Evolutionary conservation across 2,329 filamentous ascomycete species (phyloP), one percentile per base, ranked within the genome.

Genomic region (Cadophora sp.): DNA sequence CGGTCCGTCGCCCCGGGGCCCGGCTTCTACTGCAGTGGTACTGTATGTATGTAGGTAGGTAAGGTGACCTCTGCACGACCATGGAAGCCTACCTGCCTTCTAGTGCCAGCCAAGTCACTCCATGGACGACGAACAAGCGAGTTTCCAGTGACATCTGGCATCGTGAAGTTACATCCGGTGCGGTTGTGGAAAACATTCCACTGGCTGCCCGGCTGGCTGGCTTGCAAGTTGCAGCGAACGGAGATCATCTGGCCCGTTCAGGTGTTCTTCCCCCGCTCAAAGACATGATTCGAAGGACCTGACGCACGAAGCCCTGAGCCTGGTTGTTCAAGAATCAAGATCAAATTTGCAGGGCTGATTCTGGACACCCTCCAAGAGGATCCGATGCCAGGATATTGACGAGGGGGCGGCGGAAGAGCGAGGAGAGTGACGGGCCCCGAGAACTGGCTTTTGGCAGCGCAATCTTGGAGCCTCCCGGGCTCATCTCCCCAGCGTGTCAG

Each of bases 371-470:
- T 30, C 62, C 58, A 41, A 36, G 62, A 65, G 60, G 68, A 71
- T 71, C 69, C 68, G 69, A 69, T 22, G 59, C 67, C 51, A 66
- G 69, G 69, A 71, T 71, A 27, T 65, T 66, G 62, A 43, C 60
- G 53, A 70, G 50, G 41, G 51, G 22, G 33, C 53, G 4, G 55
- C 36, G 13, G 41, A 61, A 47, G 27, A 51, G 48, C 43, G 45
- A 20, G 45, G 18, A 33, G 9, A 6, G 27, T 30, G 27, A 30
- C 27, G 27, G 27, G 27, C 27, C 27, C 27, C 27, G 45, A 47
- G 59, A 18, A 20, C 11, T 62, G 41, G 30, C 48, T 47, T 27
- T 47, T 50, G 55, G 39, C 63, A 41, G 50, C 45, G 64, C 43
- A 50, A 61, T 43, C 59, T 61, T 39, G 27, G 45, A 61, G 61